These are phyloP conservation scores for Solioccasus polychromus DNA, from an alignment of 768 basidiomycete species.

Conservation along the genomic window DNA sequence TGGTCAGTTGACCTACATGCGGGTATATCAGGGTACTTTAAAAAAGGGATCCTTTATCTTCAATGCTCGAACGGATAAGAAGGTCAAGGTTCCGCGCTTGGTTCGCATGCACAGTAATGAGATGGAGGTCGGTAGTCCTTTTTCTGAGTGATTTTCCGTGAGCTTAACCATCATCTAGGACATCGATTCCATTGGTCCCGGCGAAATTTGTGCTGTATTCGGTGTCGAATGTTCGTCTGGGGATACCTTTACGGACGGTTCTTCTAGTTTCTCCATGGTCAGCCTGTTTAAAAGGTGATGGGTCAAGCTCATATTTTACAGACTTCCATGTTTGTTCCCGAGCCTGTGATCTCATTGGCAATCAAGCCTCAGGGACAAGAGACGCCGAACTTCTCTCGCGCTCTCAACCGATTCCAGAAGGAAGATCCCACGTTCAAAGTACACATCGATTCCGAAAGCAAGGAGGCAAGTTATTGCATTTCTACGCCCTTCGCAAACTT, in stretches of 20 bases:
- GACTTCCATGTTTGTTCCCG: constrained; percentile 99
- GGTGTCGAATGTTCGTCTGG: constrained; percentile 98
- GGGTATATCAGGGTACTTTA: constrained; percentile 94
- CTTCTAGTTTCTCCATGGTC: constrained; percentile 91
- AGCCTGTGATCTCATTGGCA: constrained; percentile 95
- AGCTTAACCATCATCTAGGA: constrained; percentile 50
- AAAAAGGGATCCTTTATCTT: constrained; percentile 83
- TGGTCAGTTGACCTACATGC: constrained; percentile 97
- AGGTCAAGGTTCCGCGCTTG: constrained; percentile 92
- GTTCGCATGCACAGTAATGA: constrained; percentile 99
- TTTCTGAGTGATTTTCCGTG: neutral
- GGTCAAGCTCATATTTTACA: constrained; percentile 29
- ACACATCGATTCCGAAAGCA: constrained; percentile 89
- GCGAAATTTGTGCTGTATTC: constrained; percentile 99
- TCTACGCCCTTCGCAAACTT: neutral
- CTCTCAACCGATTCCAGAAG: constrained; percentile 95
- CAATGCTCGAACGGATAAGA: constrained; percentile 94
- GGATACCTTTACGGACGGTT: constrained; percentile 95
- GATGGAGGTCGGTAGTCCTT: constrained; percentile 76
- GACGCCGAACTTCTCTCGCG: constrained; percentile 94
- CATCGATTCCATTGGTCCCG: constrained; percentile 88
- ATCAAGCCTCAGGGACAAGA: constrained; percentile 91
- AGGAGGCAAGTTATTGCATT: constrained; percentile 58
- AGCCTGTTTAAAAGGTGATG: constrained; percentile 16
- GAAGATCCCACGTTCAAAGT: constrained; percentile 99